Percentiles rank a stretch among this genome's conserved stretches.
phyloP scores from a whole-genome alignment of 2,329 filamentous ascomycete species.

The Emergomyces pasteurianus region DNA sequence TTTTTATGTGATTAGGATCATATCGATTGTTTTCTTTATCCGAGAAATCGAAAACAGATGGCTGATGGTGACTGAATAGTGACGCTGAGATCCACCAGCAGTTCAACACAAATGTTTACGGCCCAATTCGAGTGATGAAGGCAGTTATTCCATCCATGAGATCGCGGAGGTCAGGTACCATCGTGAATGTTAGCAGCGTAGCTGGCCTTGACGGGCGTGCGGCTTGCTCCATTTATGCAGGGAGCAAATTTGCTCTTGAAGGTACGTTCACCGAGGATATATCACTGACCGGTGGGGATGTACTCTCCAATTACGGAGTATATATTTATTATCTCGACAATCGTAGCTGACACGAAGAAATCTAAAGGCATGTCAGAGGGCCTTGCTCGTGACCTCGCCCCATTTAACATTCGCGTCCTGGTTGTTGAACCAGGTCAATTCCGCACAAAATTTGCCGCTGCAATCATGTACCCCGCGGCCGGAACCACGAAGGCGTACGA shows the following conservation, averaged over 20 bases:
- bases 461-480: constrained; percentile 11
- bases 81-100: constrained; percentile 14
- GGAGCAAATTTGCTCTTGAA: constrained; percentile 19
- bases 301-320: not conserved
- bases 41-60: not conserved
- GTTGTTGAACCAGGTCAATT: constrained; percentile 18
- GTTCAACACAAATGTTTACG: constrained; percentile 18
- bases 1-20: not conserved
- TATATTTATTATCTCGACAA: not conserved
- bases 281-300: not conserved
- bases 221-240: constrained; percentile 18
- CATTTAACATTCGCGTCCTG: constrained; percentile 18
- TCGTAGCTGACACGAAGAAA: not conserved
- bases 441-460: constrained; percentile 16
- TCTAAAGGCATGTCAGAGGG: constrained; percentile 16
- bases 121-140: constrained; percentile 16
- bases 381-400: constrained; percentile 15
- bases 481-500: constrained; percentile 12
- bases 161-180: constrained; percentile 11
- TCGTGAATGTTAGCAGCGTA: constrained; percentile 18
- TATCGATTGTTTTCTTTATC: not conserved
- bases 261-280: constrained; percentile 9
- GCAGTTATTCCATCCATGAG: constrained; percentile 18
- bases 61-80: not conserved
- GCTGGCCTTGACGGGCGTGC: constrained; percentile 14